Conservation (phyloP, 2,329 filamentous ascomycete species). For the Dothistroma pini region DNA sequence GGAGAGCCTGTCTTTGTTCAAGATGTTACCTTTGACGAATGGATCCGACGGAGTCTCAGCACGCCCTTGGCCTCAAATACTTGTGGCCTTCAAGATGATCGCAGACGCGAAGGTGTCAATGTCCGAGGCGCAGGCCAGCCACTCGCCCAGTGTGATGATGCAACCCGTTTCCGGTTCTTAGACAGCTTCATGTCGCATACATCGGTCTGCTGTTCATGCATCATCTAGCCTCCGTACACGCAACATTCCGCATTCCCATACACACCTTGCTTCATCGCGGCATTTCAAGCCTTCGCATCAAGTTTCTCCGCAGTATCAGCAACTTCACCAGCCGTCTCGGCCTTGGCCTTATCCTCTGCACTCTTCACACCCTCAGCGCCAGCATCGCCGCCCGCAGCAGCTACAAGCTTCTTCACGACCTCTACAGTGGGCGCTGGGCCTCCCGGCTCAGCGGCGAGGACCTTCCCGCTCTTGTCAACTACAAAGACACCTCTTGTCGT, state of each 20-base stretch:
- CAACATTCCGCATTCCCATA: neutral
- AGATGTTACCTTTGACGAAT: no score
- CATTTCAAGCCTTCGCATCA: slow-evolving; percentile 16
- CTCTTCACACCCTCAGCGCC: slow-evolving; percentile 33
- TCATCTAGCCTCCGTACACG: neutral
- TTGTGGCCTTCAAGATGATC: no score
- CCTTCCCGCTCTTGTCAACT: slow-evolving; percentile 64
- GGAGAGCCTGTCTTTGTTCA: no score
- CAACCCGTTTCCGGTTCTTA: neutral
- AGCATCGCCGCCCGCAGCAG: slow-evolving; percentile 38
- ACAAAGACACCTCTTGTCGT: slow-evolving; percentile 86
- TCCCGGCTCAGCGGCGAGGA: slow-evolving; percentile 70
- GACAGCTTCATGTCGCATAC: neutral
- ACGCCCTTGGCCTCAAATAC: no score
- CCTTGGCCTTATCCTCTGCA: slow-evolving; percentile 36
- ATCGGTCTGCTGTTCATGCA: neutral
- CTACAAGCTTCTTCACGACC: slow-evolving; percentile 68
- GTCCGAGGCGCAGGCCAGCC: neutral
- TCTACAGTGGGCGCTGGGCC: slow-evolving; percentile 74
- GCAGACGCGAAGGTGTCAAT: neutral
- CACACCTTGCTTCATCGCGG: neutral
- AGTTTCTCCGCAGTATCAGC: slow-evolving; percentile 43
- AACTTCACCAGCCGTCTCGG: slow-evolving; percentile 43
- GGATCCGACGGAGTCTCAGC: no score
- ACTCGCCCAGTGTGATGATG: neutral